Conservation (phyloP, 208 protist species). For the Herpetomonas tarakana region DNA sequence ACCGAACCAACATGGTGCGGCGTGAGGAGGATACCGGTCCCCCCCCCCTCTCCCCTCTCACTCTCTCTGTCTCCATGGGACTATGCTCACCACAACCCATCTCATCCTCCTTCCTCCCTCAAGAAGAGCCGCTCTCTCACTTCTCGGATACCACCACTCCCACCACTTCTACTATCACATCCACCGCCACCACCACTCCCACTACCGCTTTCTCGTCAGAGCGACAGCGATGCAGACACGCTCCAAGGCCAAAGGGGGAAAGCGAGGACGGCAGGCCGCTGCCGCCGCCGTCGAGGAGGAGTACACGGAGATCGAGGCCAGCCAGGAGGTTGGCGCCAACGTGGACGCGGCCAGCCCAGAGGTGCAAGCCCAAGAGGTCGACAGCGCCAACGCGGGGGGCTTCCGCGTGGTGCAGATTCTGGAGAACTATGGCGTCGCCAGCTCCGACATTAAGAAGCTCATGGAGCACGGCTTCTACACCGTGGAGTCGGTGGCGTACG, state of each 20-base stretch:
- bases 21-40: too few relatives aligned
- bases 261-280: slow-evolving; percentile 32
- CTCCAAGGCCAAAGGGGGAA: slow-evolving; percentile 32
- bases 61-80: too few relatives aligned
- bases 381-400: slow-evolving; percentile 28
- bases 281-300: slow-evolving; percentile 34
- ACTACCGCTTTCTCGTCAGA: too few relatives aligned
- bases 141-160: too few relatives aligned
- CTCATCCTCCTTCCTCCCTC: too few relatives aligned
- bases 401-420: slow-evolving; percentile 89
- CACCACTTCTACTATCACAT: too few relatives aligned
- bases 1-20: too few relatives aligned
- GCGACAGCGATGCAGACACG: slow-evolving; percentile 70
- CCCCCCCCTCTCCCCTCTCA: too few relatives aligned
- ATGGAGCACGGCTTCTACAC: slow-evolving; percentile 95
- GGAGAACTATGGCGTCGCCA: slow-evolving; percentile 93
- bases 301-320: slow-evolving; percentile 36
- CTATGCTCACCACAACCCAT: too few relatives aligned
- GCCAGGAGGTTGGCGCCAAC: slow-evolving; percentile 15
- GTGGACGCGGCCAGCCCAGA: slow-evolving; percentile 15
- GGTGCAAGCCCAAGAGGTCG: slow-evolving; percentile 28
- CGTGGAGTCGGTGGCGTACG: slow-evolving; percentile 96
- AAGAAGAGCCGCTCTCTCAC: too few relatives aligned
- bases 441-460: slow-evolving; percentile 97
- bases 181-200: too few relatives aligned